Percentiles rank a stretch among this genome's conserved stretches.
Conservation (phyloP, 352 stramenopile species). For the Phytopythium cucurbitacearum region DNA sequence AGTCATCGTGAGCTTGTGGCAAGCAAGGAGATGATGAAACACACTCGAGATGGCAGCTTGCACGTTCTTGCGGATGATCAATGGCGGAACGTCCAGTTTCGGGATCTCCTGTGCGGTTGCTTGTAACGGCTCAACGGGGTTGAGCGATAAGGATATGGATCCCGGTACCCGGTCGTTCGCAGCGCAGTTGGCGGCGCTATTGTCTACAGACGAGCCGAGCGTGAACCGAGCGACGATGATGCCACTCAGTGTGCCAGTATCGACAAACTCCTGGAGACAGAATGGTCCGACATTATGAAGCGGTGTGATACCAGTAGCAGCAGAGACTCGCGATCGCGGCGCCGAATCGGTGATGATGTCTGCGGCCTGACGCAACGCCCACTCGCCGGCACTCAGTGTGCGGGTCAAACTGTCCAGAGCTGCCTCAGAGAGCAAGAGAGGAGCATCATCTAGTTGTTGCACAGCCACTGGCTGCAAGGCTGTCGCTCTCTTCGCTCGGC, state of each 20-base stretch:
- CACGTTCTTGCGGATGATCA: slow-evolving; percentile 2
- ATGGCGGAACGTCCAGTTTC: neutral
- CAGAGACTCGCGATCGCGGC: neutral
- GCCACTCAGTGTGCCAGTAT: too few species aligned
- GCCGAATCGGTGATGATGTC: too few species aligned
- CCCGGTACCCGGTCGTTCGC: too few species aligned
- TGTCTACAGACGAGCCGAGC: neutral
- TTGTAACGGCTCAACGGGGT: too few species aligned
- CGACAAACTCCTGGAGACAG: slow-evolving; percentile 24
- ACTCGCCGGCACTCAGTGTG: slow-evolving; percentile 21
- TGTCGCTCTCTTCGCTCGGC: neutral
- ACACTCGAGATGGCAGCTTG: neutral
- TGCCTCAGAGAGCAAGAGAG: slow-evolving; percentile 12
- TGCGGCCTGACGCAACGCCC: neutral
- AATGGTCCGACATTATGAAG: slow-evolving; percentile 8
- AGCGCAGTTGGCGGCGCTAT: neutral
- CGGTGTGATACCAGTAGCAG: slow-evolving; percentile 1
- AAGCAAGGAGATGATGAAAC: neutral
- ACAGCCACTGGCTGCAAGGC: slow-evolving; percentile 1
- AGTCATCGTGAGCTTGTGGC: slow-evolving; percentile 1
- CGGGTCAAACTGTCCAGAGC: slow-evolving; percentile 19
- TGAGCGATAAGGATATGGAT: too few species aligned
- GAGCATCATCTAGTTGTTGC: slow-evolving; percentile 3
- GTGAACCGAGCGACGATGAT: slow-evolving; percentile 7
- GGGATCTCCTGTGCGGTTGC: too few species aligned